These are phyloP conservation scores for Plectranthus barbatus DNA, from an alignment of 257 asterid genomes.

Conservation along the genomic window DNA sequence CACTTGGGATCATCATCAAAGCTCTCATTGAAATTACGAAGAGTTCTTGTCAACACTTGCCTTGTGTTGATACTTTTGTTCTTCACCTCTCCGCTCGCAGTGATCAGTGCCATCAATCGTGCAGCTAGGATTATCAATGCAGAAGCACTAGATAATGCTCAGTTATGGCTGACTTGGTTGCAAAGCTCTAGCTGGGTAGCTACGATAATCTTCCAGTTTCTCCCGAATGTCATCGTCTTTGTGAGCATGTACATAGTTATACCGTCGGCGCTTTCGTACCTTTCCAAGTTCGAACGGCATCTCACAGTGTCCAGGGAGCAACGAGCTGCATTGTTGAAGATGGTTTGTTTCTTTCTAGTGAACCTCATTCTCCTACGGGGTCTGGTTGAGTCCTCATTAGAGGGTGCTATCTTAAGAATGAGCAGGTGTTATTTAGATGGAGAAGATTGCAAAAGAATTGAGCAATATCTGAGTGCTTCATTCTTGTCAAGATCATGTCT, in stretches of 20 bases:
- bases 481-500: slow-evolving; percentile 88
- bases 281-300: slow-evolving; percentile 87
- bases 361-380: slow-evolving; percentile 91
- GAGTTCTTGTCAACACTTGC: slow-evolving; percentile 76
- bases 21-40: slow-evolving; percentile 59
- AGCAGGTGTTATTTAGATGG: slow-evolving; percentile 96
- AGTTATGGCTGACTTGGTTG: slow-evolving; percentile 90
- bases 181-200: slow-evolving; percentile 95
- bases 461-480: slow-evolving; percentile 69
- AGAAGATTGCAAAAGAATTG: slow-evolving; percentile 91
- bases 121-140: slow-evolving; percentile 90
- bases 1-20: slow-evolving; percentile 95
- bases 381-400: slow-evolving; percentile 82
- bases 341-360: slow-evolving; percentile 95
- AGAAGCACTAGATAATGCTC: slow-evolving; percentile 90
- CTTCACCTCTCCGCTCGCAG: slow-evolving; percentile 96
- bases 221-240: slow-evolving; percentile 88
- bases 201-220: slow-evolving; percentile 79
- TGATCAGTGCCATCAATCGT: slow-evolving; percentile 69
- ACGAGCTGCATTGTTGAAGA: slow-evolving; percentile 82
- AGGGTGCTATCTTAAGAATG: slow-evolving; percentile 73
- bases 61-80: slow-evolving; percentile 75
- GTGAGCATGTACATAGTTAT: slow-evolving; percentile 89
- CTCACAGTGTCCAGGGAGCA: slow-evolving; percentile 95
- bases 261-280: slow-evolving; percentile 90